phyloP scores from a whole-genome alignment of 2,329 filamentous ascomycete species.

The Leptographium wingfieldii region DNA sequence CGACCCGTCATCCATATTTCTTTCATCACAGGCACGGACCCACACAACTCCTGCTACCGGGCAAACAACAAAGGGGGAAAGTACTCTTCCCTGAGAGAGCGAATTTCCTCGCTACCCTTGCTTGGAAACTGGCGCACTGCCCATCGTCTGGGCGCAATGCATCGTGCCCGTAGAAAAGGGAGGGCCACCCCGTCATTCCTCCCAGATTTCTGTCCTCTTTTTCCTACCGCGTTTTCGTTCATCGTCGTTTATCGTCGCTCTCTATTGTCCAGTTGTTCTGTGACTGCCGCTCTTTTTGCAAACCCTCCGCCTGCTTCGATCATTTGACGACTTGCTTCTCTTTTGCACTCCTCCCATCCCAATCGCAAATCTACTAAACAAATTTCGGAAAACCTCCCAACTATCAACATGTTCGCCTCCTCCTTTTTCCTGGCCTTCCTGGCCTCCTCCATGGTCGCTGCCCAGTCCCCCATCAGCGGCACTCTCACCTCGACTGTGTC shows the following conservation, averaged over 20 bases:
- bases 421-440: slow-evolving; percentile 10
- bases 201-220: background rate
- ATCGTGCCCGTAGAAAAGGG: background rate
- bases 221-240: background rate
- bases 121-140: background rate
- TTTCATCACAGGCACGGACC: background rate
- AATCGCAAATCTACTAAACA: background rate
- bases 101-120: background rate
- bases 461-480: slow-evolving; percentile 15
- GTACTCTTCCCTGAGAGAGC: background rate
- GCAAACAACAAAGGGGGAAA: background rate
- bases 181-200: background rate
- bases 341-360: background rate
- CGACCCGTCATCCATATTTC: background rate
- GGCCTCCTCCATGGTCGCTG: slow-evolving; percentile 24
- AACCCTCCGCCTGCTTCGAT: background rate
- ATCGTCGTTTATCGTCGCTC: background rate
- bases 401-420: slow-evolving; percentile 7
- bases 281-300: background rate
- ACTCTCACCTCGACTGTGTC: slow-evolving; percentile 34
- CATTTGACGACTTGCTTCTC: background rate
- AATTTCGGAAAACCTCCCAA: no score
- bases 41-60: background rate
- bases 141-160: background rate
- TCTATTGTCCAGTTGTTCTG: background rate